phyloP scores from a whole-genome alignment of 2,329 filamentous ascomycete genomes.

The Emergomyces pasteurianus region DNA sequence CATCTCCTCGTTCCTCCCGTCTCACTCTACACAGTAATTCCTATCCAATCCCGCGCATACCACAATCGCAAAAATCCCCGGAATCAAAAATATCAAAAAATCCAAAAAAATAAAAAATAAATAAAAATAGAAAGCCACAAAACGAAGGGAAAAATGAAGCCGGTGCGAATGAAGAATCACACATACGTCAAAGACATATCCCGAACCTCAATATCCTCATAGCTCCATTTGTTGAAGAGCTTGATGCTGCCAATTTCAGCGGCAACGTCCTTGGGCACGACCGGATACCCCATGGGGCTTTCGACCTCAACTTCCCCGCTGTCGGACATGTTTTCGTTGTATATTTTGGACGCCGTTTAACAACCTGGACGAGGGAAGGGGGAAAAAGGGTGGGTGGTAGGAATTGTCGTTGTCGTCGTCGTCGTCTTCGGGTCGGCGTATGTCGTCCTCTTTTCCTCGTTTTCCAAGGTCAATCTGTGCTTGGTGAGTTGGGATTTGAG shows the following conservation, averaged over 20 bases:
- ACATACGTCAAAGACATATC: slow-evolving; percentile 99
- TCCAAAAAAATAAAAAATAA: too few species aligned
- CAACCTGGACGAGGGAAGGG: slow-evolving; percentile 28
- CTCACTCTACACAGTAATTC: neutral
- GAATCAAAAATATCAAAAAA: too few species aligned
- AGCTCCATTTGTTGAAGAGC: slow-evolving; percentile 97
- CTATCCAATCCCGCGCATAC: neutral
- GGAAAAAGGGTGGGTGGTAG: slow-evolving; percentile 12
- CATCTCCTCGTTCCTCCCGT: neutral
- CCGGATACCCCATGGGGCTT: slow-evolving; percentile 58
- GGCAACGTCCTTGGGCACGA: slow-evolving; percentile 87
- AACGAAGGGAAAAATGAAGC: neutral
- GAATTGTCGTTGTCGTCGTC: slow-evolving; percentile 18
- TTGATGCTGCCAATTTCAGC: slow-evolving; percentile 84
- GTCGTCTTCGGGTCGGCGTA: slow-evolving; percentile 7
- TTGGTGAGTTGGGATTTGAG: slow-evolving; percentile 25
- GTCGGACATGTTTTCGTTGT: slow-evolving; percentile 61
- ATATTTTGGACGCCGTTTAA: slow-evolving; percentile 33
- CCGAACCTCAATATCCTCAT: slow-evolving; percentile 98
- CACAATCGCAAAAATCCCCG: neutral
- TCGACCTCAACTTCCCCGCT: slow-evolving; percentile 88
- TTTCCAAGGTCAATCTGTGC: neutral
- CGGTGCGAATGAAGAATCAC: slow-evolving; percentile 11
- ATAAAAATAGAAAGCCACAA: neutral
- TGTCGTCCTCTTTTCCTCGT: slow-evolving; percentile 18